Base-by-base conservation (phyloP, 306 rosid species). In the Betula pendula region DNA sequence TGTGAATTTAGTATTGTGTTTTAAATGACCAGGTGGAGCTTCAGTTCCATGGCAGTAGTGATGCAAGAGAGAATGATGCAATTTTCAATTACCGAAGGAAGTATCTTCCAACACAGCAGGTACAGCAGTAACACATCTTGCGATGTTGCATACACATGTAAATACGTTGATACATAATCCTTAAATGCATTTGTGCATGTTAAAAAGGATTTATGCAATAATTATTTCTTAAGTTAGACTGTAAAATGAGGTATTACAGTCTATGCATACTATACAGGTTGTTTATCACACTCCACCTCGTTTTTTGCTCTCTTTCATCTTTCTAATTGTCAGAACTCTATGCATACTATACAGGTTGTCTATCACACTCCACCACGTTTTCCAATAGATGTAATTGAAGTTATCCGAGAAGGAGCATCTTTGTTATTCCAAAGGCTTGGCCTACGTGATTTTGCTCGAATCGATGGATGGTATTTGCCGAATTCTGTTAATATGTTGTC, bases 31-130 rank as follows among this genome's bases (percentile, higher is more conserved):
- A 94, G 98, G 96, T 94, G 69, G 90, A 94, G 85, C 96, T 94
- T 80, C 95, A 79, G 74, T 87, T 88, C 71, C 87, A 63, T 63
- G 92, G 86, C 35, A 75, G 74, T 77, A 87, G 75, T 79, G 97
- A 92, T 75, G 80, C 83, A 71, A 85, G 76, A 82, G 98, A 91
- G 84, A 89, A 88, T 78, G 98, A 94, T 88, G 97, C 98, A 81
- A 92, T 94, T 85, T 94, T 94, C 81, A 94, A 94, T 80, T 94
- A 90, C 74, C 86, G 98, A 45, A 86, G 98, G 83, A 94, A 94
- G 85, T 94, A 94, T 84, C 97, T 94, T 79, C 98, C 98, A 45
- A 94, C 97, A 55, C 97, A 89, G 83, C 98, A 94, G 98, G 98
- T 94, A 49, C 50, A 77, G 75, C 55, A 66, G 48, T 75, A 2